Evolutionary conservation across 371 early-diverging fungal species (phyloP), one percentile per base, ranked within the genome.

Genomic region (Funneliformis caledonium): DNA sequence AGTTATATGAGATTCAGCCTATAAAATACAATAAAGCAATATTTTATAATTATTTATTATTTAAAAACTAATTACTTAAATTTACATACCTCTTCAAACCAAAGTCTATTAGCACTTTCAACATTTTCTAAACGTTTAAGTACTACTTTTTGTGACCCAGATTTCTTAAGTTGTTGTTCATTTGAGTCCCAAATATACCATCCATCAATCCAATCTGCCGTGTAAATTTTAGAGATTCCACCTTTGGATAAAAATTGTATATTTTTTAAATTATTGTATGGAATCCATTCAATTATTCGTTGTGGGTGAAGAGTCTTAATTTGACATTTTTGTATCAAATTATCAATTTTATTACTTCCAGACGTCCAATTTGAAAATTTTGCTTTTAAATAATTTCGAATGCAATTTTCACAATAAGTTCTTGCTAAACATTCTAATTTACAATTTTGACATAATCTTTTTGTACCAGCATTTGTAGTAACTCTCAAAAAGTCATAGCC

Each of bases 231-330:
- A 19, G 76, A 11, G 11, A 11, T 61, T 2, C 78, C 68, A 26
- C 78, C 78, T 33, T 78, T 45, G 4, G 78, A 52, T 19, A 42
- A 8, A 67, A 26, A 68, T 1, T 26, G 1, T 16, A 78, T 56
- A 64, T 64, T 37, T 67, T 48, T 4, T 45, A 78, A 62, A 7
- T 56, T 26, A 19, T 78, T 16, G 52, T 50, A 78, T 4, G n/a
- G 37, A 12, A 76, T 76, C 77, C 77, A 76, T 76, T 76, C 77
- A 7, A 76, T 26, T n/a, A 78, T 12, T n/a, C 14, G 26, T 5
- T 61, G 12, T 12, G 68, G 68, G 10, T 19, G 19, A 14, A 11
- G 31, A 8, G 50, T n/a, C 22, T 65, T 43, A 9, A 33, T 8
- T 67, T 78, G 78, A 43, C 64, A 67, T 33, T 31, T 12, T 10